phyloP scores from a whole-genome alignment of 208 protist genomes.

The Leishmania martiniquensis region DNA sequence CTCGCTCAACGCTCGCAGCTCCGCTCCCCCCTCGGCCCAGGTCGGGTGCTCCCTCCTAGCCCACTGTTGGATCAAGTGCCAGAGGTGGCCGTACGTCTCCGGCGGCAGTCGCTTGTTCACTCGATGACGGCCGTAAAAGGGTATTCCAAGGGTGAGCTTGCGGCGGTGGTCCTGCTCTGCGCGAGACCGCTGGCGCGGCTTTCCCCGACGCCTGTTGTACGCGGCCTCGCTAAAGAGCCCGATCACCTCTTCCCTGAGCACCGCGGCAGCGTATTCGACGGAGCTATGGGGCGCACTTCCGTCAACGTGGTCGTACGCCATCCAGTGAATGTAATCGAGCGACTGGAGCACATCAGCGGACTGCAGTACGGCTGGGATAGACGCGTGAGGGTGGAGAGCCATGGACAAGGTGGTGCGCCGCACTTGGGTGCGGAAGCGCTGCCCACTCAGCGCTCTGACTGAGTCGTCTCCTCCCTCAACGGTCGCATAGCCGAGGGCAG shows the following conservation, averaged over 20 bases:
- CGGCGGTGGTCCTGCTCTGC: conserved; percentile 14
- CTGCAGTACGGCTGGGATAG: conserved; percentile 29
- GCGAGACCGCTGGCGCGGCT: not conserved
- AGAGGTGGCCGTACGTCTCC: conserved; percentile 49
- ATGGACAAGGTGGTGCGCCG: conserved; percentile 33
- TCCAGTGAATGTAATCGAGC: conserved; percentile 71
- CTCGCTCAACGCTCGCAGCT: conserved; percentile 38
- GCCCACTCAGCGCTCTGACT: not conserved
- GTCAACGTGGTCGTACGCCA: conserved; percentile 61
- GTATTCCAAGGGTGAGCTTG: conserved; percentile 69
- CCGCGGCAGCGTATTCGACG: conserved; percentile 34
- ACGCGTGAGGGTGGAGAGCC: conserved; percentile 47
- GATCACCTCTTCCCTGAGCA: conserved; percentile 26
- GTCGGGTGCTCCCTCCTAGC: conserved; percentile 30
- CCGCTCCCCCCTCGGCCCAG: conserved; percentile 26
- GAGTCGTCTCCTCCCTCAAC: not conserved
- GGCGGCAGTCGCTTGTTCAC: conserved; percentile 30
- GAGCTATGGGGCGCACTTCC: conserved; percentile 31
- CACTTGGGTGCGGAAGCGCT: conserved; percentile 6
- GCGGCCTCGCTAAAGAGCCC: conserved; percentile 4
- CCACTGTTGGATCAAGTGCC: conserved; percentile 42
- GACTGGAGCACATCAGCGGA: conserved; percentile 20
- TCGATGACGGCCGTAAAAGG: conserved; percentile 57
- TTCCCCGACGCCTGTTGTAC: not conserved
- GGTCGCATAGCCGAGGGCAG: conserved; percentile 16